Percentiles rank a stretch among this genome's conserved stretches.
phyloP scores from a whole-genome alignment of 148 eudicot species.

The Rhododendron henanense region DNA sequence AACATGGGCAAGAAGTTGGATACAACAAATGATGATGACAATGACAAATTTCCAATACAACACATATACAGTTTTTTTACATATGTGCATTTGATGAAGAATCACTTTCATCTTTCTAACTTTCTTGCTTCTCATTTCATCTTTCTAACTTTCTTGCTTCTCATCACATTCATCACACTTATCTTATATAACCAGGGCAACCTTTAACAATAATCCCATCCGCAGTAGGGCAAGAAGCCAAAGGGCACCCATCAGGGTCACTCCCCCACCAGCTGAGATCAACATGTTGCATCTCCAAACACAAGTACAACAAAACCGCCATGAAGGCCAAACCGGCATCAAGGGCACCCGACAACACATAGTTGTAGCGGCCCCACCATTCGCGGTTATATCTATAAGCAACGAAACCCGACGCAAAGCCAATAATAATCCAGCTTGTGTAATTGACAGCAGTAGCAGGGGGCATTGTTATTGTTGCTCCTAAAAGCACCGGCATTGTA shows the following conservation, averaged over 20 bases:
- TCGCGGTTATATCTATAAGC: conserved; percentile 55
- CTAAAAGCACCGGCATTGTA: conserved; percentile 60
- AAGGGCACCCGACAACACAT: conserved; percentile 73
- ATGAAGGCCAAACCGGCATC: conserved; percentile 91
- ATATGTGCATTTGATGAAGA: background rate
- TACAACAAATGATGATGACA: background rate
- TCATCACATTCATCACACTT: background rate
- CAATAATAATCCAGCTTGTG: conserved; percentile 69
- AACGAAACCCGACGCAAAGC: conserved; percentile 60
- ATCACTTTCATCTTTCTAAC: background rate
- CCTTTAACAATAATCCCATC: conserved; percentile 63
- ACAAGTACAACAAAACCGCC: conserved; percentile 64
- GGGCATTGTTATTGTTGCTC: conserved; percentile 64
- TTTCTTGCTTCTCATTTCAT: no score
- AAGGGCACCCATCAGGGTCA: conserved; percentile 56
- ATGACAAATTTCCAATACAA: background rate
- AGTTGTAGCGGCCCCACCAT: conserved; percentile 79
- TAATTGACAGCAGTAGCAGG: conserved; percentile 85
- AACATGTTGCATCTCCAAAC: conserved; percentile 45
- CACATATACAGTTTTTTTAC: background rate
- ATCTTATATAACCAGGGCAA: conserved; percentile 39
- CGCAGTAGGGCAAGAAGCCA: conserved; percentile 78
- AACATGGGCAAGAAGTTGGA: background rate
- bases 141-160: no score
- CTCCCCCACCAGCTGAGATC: conserved; percentile 80